A percentile compares a stretch with the other conserved stretches of the same genome.
These are phyloP conservation scores for Aspergillus fischeri DNA, from an alignment of 2,329 filamentous ascomycete genomes.

Conservation along the genomic window DNA sequence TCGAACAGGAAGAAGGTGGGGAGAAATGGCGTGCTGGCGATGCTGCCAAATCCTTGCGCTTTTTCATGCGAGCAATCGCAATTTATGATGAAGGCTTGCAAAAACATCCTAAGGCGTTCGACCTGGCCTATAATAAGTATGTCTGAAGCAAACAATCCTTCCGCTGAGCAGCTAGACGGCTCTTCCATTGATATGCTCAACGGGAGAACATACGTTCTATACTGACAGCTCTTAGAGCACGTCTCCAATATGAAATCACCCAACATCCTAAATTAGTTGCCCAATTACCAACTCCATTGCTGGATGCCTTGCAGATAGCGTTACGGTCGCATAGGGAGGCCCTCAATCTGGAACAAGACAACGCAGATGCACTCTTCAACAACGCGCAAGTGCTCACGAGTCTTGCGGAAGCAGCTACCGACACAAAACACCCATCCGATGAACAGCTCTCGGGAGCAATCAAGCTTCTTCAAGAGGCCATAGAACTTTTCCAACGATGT, in stretches of 20 bases:
- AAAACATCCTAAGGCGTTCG: conserved; percentile 60
- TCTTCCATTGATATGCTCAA: neutral
- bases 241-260: conserved; percentile 65
- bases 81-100: conserved; percentile 61
- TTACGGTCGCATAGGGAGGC: conserved; percentile 62
- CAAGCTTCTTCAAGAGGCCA: conserved; percentile 55
- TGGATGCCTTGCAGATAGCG: conserved; percentile 56
- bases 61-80: conserved; percentile 60
- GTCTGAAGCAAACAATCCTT: conserved; percentile 18
- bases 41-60: conserved; percentile 58
- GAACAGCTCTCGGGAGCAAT: conserved; percentile 45
- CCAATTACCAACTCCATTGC: conserved; percentile 51
- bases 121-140: conserved; percentile 72
- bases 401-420: conserved; percentile 57
- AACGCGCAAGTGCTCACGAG: conserved; percentile 65
- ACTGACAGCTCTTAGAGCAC: conserved; percentile 48
- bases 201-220: neutral
- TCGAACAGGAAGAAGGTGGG: conserved; percentile 66
- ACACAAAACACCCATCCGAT: conserved; percentile 46
- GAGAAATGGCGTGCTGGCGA: conserved; percentile 73
- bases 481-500: conserved; percentile 57
- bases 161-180: neutral
- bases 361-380: conserved; percentile 68
- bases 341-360: conserved; percentile 55
- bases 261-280: conserved; percentile 61